Base-by-base conservation (phyloP, 2,329 filamentous ascomycete species). In the Neophaeococcomyces aloes region DNA sequence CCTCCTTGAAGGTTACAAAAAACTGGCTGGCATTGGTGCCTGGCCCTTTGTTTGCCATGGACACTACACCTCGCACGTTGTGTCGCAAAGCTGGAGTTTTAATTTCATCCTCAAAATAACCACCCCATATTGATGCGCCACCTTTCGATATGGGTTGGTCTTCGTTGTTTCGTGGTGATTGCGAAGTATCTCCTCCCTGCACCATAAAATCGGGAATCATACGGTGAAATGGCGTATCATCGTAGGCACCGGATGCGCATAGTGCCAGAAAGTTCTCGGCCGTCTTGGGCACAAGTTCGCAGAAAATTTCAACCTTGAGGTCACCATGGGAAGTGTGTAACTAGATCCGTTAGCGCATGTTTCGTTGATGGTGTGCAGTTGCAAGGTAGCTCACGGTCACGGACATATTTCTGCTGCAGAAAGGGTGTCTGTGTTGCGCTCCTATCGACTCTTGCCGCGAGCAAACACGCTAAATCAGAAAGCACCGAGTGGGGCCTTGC, bases 271-370 rank as follows among this genome's bases (percentile, higher is more conserved):
- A 81, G 63, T 81, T 81, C 66, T 94, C 85, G 50, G 87, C 83
- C 0, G 91, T 94, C 63, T 89, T 88, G 50, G 91, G 91, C 25
- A 94, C 86, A 55, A 84, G 81, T 63, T 95, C 86, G 69, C 89
- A 96, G 68, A 95, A 96, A 53, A 98, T 72, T 65, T 96, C 91
- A 56, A 96, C 77, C 68, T 96, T 98, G 61, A 98, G 74, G 65
- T 91, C 82, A 60, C 91, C 91, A 42, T 83, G 75, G 39, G 80
- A 85, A 38, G 91, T 98, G 65, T 95, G 87, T 11, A 98, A 75
- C 66, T 69, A 41, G 30, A 34, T 15, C 15, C 15, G 34, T 38
- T n/a, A 44, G 40, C 21, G 45, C 17, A 19, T 17, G 21, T 21
- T 7, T 38, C 38, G 7, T 11, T 33, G 3, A 23, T 14, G 19